Percentiles rank a stretch among this genome's conserved stretches.
phyloP scores from a whole-genome alignment of 192 early-diverging fungal species.

The Entophlyctis luteolus region DNA sequence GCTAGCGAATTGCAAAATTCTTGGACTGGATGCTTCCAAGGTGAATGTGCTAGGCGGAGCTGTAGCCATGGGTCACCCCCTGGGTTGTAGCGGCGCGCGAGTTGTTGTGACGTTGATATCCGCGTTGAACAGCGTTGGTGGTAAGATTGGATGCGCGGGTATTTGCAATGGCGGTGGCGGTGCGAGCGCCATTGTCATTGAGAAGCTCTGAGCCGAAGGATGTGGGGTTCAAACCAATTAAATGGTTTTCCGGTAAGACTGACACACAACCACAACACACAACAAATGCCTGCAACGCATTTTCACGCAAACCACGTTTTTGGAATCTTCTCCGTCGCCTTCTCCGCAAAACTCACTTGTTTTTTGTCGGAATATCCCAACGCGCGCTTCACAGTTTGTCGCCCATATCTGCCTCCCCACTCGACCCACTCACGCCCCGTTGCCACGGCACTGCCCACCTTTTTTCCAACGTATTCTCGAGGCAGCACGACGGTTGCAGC shows the following conservation, averaged over 20 bases:
- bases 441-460: neutral
- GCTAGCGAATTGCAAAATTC: constrained; percentile 78
- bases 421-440: neutral
- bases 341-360: too few relatives aligned
- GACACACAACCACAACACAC: too few relatives aligned
- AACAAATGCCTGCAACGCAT: too few relatives aligned
- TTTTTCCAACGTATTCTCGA: neutral
- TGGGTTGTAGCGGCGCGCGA: constrained; percentile 92
- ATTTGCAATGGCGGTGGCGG: constrained; percentile 98
- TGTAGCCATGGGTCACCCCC: constrained; percentile 93
- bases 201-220: constrained; percentile 47
- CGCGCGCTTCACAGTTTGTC: neutral
- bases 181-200: constrained; percentile 80
- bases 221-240: too few relatives aligned
- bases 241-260: too few relatives aligned
- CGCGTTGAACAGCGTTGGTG: constrained; percentile 54
- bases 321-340: too few relatives aligned
- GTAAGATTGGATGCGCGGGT: constrained; percentile 82
- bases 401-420: constrained; percentile 10
- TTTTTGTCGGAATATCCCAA: constrained; percentile 16
- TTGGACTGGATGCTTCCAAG: constrained; percentile 68
- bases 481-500: constrained; percentile 7
- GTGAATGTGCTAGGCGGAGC: constrained; percentile 95
- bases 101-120: constrained; percentile 78
- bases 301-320: too few relatives aligned